A percentile compares a stretch with the other conserved stretches of the same genome.
Conservation (phyloP, 2,329 filamentous ascomycete genomes). For the Colletotrichum agaves region DNA sequence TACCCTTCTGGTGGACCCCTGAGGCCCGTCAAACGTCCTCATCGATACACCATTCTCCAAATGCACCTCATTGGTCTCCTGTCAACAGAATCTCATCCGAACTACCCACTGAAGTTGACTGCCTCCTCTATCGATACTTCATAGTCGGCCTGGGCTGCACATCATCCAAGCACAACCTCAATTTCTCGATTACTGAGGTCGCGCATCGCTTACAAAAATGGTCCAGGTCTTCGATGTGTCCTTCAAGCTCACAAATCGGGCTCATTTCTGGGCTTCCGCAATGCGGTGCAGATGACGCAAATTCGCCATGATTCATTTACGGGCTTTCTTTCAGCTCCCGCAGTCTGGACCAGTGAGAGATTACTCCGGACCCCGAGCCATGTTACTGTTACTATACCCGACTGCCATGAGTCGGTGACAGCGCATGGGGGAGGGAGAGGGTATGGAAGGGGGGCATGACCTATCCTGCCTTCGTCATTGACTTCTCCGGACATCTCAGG, state of each 20-base stretch:
- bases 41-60: background rate
- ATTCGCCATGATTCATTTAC: background rate
- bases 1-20: background rate
- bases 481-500: background rate
- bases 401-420: conserved; percentile 16
- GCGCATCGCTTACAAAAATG: background rate
- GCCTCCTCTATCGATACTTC: background rate
- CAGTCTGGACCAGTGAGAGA: background rate
- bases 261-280: background rate
- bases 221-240: background rate
- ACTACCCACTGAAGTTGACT: background rate
- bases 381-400: background rate
- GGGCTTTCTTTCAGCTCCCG: background rate
- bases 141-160: background rate
- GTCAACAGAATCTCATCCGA: conserved; percentile 11
- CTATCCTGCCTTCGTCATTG: background rate
- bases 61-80: background rate
- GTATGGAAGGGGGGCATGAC: background rate
- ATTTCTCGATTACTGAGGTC: background rate
- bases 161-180: background rate
- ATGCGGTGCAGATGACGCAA: background rate
- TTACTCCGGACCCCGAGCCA: conserved; percentile 20
- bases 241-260: background rate
- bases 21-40: background rate
- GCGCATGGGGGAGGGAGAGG: conserved; percentile 11